Evolutionary conservation across 2,329 filamentous ascomycete genomes (phyloP), one percentile per base, ranked within the genome.

Genomic region (Shiraia bambusicola): DNA sequence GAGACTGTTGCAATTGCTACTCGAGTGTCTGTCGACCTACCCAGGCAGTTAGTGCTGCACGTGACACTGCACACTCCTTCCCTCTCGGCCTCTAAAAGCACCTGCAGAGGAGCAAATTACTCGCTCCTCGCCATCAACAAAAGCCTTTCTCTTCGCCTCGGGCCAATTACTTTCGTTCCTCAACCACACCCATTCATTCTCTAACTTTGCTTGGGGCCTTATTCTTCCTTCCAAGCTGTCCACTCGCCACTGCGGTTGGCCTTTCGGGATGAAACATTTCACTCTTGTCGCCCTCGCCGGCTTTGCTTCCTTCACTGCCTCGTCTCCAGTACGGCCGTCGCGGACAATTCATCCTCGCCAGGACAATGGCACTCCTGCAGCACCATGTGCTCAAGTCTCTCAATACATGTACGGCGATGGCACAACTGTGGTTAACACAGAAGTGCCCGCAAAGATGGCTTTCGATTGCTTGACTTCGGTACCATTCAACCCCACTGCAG

Each of bases 401-500:
- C 40, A 59, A 17, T 50, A 56, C 34, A 48, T 66, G 45, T 64
- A 62, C 35, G 53, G 49, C 24, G 37, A 56, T 34, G 50, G 50
- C 4, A 50, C 37, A 0, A 16, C 37, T 14, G 28, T 38, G 8
- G 34, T 41, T 34, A 39, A 40, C 6, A 34, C 60, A 54, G 11
- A 66, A 4, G 63, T 75, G 2, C 69, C 72, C 14, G 73, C 73
- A n/a, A 43, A 65, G 10, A 38, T 74, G 16, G 73, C 72, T 2
- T 73, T 68, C 45, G 67, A 74, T 8, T 76, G 73, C 54, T 59
- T 75, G 30, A 69, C 63, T 34, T 69, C 61, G 32, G 66, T 75
- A 9, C 71, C 72, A 0, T 67, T 75, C 53, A 75, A 75, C 37
- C 59, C 58, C 16, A 68, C 66, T 12, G 66, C 66, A 3, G 70